These are phyloP conservation scores for Paracoccidioides lutzii DNA, from an alignment of 2,329 filamentous ascomycete species.

Conservation along the genomic window DNA sequence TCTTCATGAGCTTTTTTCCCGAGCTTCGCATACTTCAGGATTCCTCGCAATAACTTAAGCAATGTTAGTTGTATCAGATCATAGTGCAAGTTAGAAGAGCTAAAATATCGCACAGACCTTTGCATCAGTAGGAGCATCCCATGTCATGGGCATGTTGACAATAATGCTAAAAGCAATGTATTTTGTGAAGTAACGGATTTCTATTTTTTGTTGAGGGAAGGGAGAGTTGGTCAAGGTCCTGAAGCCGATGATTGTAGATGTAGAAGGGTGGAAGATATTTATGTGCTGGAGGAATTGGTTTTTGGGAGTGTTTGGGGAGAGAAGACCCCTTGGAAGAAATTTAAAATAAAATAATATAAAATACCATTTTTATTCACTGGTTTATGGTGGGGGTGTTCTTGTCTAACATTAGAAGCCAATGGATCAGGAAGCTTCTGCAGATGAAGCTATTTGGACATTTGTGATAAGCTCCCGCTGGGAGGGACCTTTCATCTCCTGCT, in stretches of 20 bases:
- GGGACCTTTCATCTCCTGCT: too few relatives aligned
- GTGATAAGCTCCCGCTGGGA: too few relatives aligned
- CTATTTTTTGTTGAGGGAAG: neutral
- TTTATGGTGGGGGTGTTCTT: too few relatives aligned
- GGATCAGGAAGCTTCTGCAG: too few relatives aligned
- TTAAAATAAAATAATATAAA: too few relatives aligned
- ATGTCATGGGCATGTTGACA: conserved; percentile 12
- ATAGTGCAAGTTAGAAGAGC: neutral
- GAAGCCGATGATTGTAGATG: too few relatives aligned
- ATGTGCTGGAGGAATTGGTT: neutral
- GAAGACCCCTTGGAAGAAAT: too few relatives aligned
- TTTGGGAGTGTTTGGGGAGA: neutral
- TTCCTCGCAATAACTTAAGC: conserved; percentile 12
- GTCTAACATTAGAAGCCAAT: too few relatives aligned
- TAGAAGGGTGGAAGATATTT: neutral
- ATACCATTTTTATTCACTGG: too few relatives aligned
- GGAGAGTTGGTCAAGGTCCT: neutral
- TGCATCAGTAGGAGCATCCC: conserved; percentile 15
- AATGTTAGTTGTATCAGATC: neutral
- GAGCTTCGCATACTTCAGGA: conserved; percentile 8
- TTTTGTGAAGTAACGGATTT: neutral
- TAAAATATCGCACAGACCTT: conserved; percentile 11
- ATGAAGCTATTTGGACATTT: too few relatives aligned
- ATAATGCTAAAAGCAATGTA: neutral
- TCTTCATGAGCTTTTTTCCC: conserved; percentile 11